These are phyloP conservation scores for Alternaria infectoria DNA, from an alignment of 2,329 filamentous ascomycete genomes.

Conservation along the genomic window DNA sequence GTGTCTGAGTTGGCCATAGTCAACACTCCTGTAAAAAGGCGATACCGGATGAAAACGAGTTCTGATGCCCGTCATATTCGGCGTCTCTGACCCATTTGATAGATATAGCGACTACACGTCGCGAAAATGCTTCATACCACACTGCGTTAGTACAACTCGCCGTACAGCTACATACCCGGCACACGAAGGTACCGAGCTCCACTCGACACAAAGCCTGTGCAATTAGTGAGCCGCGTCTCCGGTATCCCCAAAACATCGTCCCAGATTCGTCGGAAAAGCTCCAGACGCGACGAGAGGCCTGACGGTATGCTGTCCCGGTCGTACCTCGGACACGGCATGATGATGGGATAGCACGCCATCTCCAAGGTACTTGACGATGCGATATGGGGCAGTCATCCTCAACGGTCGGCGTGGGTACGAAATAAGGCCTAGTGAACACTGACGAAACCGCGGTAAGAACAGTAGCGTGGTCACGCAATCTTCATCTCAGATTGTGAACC, in stretches of 20 bases:
- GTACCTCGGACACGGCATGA: constrained; percentile 2
- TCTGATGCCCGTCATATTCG: neutral
- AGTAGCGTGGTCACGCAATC: neutral
- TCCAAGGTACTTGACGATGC: constrained; percentile 22
- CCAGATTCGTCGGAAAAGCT: neutral
- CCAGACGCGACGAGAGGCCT: neutral
- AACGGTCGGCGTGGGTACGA: neutral
- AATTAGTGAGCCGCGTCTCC: neutral
- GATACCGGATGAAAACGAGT: neutral
- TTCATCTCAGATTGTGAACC: neutral
- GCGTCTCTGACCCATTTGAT: neutral
- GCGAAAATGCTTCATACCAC: neutral
- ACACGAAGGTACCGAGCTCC: neutral
- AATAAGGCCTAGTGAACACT: neutral
- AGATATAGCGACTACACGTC: neutral
- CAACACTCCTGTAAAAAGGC: neutral
- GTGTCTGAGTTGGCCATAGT: constrained; percentile 22
- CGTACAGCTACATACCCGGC: neutral
- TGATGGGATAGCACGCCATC: constrained; percentile 37
- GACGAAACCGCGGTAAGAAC: neutral
- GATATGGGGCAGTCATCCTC: neutral
- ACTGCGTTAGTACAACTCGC: neutral
- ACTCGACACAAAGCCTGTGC: neutral
- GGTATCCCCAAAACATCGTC: neutral
- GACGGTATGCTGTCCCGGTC: neutral